Conservation (phyloP, 2,329 filamentous ascomycete species). For the Paecilomyces dactylethromorphus region DNA sequence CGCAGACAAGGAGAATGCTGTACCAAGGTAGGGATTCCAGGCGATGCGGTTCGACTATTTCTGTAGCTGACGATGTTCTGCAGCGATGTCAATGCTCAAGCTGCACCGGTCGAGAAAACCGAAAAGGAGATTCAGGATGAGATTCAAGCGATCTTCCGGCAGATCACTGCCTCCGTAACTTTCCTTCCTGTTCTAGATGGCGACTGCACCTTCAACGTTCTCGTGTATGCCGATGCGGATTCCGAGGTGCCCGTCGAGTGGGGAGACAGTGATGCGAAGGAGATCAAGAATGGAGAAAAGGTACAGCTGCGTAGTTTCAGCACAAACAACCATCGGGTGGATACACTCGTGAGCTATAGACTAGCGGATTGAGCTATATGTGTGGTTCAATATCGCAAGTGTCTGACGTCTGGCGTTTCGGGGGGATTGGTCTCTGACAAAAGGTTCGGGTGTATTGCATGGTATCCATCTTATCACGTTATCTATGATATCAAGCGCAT, state of each 20-base stretch:
- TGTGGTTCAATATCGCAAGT: slow-evolving; percentile 11
- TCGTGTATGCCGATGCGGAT: slow-evolving; percentile 95
- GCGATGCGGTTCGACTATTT: slow-evolving; percentile 1
- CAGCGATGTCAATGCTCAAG: slow-evolving; percentile 1
- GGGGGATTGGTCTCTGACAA: not conserved
- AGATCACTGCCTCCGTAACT: slow-evolving; percentile 95
- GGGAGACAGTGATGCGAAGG: slow-evolving; percentile 97
- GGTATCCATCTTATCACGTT: not conserved
- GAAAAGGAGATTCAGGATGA: slow-evolving; percentile 91
- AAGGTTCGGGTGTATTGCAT: not conserved
- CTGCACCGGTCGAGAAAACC: slow-evolving; percentile 59
- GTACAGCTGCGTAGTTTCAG: slow-evolving; percentile 95
- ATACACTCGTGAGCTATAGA: slow-evolving; percentile 91
- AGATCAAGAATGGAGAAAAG: slow-evolving; percentile 89
- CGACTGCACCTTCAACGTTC: slow-evolving; percentile 96
- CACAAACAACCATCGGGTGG: slow-evolving; percentile 87
- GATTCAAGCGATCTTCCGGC: slow-evolving; percentile 93
- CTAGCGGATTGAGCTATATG: slow-evolving; percentile 30
- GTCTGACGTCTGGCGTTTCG: not conserved
- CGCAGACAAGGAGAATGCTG: slow-evolving; percentile 64
- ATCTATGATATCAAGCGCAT: not conserved
- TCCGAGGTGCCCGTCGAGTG: slow-evolving; percentile 96
- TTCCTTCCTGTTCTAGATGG: slow-evolving; percentile 91
- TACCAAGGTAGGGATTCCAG: slow-evolving; percentile 40
- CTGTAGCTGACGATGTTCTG: not conserved